Evolutionary conservation across 2,329 filamentous ascomycete genomes (phyloP).

Genomic region (Didymella keratinophila): DNA sequence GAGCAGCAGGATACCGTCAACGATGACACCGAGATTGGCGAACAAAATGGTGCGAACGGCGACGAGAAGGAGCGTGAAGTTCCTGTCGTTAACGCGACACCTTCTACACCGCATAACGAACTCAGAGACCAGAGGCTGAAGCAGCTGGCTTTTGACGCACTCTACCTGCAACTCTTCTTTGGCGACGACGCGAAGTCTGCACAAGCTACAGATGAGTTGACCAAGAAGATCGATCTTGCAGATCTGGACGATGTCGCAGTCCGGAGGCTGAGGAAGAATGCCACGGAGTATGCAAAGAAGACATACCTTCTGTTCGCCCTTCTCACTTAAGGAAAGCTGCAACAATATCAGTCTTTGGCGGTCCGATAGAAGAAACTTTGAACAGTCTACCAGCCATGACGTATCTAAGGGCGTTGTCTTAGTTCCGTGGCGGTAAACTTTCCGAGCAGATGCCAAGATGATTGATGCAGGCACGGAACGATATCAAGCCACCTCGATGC

Average conservation of each 20-base stretch:
- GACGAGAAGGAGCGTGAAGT: conserved; percentile 19
- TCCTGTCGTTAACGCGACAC: conserved; percentile 20
- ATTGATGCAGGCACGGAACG: conserved; percentile 10
- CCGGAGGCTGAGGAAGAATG: conserved; percentile 66
- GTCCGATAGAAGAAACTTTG: neutral
- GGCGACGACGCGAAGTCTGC: conserved; percentile 30
- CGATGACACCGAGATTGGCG: neutral
- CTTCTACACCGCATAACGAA: conserved; percentile 21
- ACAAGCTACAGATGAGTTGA: conserved; percentile 22
- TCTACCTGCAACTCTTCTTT: conserved; percentile 52
- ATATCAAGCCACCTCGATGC: conserved; percentile 6
- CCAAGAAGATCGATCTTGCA: conserved; percentile 52
- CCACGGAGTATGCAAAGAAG: conserved; percentile 82
- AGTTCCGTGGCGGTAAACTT: conserved; percentile 3
- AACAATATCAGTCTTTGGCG: neutral
- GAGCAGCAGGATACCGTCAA: neutral
- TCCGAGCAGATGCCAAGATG: neutral
- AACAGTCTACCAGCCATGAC: neutral
- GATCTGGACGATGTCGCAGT: conserved; percentile 59
- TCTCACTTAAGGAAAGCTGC: conserved; percentile 52
- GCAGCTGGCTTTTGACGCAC: conserved; percentile 55
- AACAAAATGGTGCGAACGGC: conserved; percentile 5
- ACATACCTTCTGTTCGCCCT: conserved; percentile 84
- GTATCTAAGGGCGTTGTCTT: neutral
- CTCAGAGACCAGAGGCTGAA: conserved; percentile 39